Evolutionary conservation across 1,284 basidiomycete genomes (phyloP).

Genomic region (Ganoderma meredithae): DNA sequence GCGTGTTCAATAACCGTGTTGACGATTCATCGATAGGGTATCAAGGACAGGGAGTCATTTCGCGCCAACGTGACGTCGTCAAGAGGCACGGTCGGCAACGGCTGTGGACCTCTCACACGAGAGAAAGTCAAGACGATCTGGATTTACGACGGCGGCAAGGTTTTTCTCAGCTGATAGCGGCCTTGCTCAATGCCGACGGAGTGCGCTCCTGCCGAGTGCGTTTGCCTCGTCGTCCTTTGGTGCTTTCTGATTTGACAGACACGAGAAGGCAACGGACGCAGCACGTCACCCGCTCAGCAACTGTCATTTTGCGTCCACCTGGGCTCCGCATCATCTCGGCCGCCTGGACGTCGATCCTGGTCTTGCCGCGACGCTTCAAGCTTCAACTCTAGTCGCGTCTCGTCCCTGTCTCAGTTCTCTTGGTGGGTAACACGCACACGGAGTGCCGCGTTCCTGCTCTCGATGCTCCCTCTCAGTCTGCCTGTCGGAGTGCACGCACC

Average conservation of each 20-base stretch:
- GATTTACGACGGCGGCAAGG: neutral
- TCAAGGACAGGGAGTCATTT: neutral
- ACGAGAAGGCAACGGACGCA: neutral
- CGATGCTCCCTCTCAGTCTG: neutral
- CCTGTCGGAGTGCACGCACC: neutral
- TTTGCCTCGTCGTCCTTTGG: neutral
- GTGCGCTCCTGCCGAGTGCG: neutral
- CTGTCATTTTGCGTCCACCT: neutral
- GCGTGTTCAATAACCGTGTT: neutral
- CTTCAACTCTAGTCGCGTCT: neutral
- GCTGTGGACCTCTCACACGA: neutral
- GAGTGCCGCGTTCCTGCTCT: neutral
- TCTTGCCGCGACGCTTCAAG: neutral
- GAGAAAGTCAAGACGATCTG: neutral
- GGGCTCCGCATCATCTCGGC: neutral
- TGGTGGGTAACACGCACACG: neutral
- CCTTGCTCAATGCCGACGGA: neutral
- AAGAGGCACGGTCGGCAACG: neutral
- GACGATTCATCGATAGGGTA: neutral
- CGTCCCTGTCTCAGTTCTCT: neutral
- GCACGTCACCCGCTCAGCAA: neutral
- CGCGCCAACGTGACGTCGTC: neutral
- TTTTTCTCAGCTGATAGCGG: neutral
- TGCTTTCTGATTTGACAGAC: neutral
- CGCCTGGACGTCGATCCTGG: neutral